Conservation (phyloP, 179 eudicot species). For the Dionaea muscipula region DNA sequence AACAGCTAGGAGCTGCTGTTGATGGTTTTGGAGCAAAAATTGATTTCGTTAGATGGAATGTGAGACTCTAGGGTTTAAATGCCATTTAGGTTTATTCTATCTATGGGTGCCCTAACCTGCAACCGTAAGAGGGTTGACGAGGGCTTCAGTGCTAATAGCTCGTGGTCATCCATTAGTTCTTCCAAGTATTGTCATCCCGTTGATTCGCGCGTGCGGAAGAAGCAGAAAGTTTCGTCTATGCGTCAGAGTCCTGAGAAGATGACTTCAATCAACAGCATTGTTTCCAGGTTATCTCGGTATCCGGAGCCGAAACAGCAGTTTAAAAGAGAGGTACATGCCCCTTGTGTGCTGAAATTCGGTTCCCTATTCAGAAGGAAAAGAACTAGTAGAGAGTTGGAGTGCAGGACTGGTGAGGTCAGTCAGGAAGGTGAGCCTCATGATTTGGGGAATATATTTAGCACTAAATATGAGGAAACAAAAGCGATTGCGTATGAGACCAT, state of each 20-base stretch:
- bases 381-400: conserved; percentile 12
- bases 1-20: too few relatives aligned
- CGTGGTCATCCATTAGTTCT: conserved; percentile 7
- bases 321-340: conserved; percentile 57
- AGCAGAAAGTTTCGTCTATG: conserved; percentile 20
- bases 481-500: conserved; percentile 14
- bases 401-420: conserved; percentile 5
- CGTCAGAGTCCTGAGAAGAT: conserved; percentile 4
- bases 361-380: conserved; percentile 14
- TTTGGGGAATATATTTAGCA: conserved; percentile 32
- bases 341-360: conserved; percentile 28
- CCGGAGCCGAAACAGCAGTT: conserved; percentile 32
- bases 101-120: conserved; percentile 51
- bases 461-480: conserved; percentile 10
- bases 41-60: conserved; percentile 1
- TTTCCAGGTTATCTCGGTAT: conserved; percentile 27
- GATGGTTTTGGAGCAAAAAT: too few relatives aligned
- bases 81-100: neutral
- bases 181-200: conserved; percentile 12
- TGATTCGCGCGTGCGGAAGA: conserved; percentile 32
- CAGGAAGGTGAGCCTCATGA: conserved; percentile 4
- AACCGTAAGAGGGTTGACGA: conserved; percentile 46
- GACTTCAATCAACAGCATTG: conserved; percentile 12
- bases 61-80: neutral
- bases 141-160: conserved; percentile 12